Percentiles rank a stretch among this genome's conserved stretches.
phyloP scores from a whole-genome alignment of 1,139 yeast species.

The Blastobotrys elegans region DNA sequence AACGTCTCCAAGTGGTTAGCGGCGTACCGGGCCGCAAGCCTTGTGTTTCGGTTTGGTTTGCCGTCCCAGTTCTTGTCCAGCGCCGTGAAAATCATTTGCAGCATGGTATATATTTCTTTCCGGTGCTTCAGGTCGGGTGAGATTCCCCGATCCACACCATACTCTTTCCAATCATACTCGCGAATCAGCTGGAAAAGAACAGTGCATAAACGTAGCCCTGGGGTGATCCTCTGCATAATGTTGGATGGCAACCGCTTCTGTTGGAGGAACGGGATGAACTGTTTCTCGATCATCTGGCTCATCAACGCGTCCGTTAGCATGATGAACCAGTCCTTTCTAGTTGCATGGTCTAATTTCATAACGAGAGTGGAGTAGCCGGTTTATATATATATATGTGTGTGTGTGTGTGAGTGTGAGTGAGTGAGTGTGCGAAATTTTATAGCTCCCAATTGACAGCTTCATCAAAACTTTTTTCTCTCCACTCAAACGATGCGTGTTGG shows the following conservation, averaged over 20 bases:
- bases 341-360: not conserved
- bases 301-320: conserved; percentile 6
- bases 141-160: not conserved
- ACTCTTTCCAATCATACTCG: conserved; percentile 8
- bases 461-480: too few species aligned
- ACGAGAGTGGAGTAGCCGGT: too few species aligned
- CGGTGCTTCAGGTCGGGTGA: not conserved
- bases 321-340: conserved; percentile 1
- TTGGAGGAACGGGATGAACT: not conserved
- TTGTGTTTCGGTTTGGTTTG: not conserved
- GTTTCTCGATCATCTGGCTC: not conserved
- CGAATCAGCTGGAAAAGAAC: not conserved
- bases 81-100: conserved; percentile 1
- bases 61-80: not conserved
- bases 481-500: too few species aligned
- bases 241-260: not conserved
- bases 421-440: too few species aligned
- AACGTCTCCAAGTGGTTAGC: not conserved
- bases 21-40: not conserved
- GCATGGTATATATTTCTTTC: conserved; percentile 2
- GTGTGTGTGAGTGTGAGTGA: too few species aligned
- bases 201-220: not conserved
- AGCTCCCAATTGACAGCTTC: too few species aligned
- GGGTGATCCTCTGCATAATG: not conserved
- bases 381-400: too few species aligned